phyloP scores from a whole-genome alignment of 768 basidiomycete species.

The Coprinopsis marcescibilis region DNA sequence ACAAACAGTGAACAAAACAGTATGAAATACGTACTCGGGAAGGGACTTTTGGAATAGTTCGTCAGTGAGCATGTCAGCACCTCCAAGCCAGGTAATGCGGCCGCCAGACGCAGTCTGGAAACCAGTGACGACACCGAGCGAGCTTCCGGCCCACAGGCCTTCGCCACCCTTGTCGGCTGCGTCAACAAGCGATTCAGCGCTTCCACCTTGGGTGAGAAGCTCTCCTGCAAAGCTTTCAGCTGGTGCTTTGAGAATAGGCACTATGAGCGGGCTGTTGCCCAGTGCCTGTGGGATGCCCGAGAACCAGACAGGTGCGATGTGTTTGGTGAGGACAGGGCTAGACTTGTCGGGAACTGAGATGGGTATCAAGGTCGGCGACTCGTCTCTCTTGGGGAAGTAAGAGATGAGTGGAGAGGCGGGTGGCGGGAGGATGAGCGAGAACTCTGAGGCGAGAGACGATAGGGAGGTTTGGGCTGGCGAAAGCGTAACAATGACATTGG shows the following conservation, averaged over 20 bases:
- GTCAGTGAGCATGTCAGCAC: slow-evolving; percentile 75
- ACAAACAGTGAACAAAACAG: not conserved
- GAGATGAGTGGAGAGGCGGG: slow-evolving; percentile 80
- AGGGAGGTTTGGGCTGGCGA: slow-evolving; percentile 72
- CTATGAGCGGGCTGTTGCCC: slow-evolving; percentile 67
- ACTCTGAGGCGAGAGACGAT: slow-evolving; percentile 80
- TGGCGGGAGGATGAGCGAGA: slow-evolving; percentile 83
- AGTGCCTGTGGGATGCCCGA: slow-evolving; percentile 64
- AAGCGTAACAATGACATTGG: slow-evolving; percentile 82
- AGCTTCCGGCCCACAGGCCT: slow-evolving; percentile 77
- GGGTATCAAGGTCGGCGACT: slow-evolving; percentile 60
- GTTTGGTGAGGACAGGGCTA: slow-evolving; percentile 36
- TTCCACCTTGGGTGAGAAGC: slow-evolving; percentile 41
- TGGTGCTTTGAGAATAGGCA: slow-evolving; percentile 79
- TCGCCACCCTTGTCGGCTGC: slow-evolving; percentile 72
- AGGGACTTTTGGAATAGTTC: slow-evolving; percentile 62
- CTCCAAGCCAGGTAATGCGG: slow-evolving; percentile 76
- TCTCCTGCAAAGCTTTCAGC: slow-evolving; percentile 73
- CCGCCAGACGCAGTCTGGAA: slow-evolving; percentile 82
- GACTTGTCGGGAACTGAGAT: slow-evolving; percentile 42
- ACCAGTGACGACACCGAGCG: slow-evolving; percentile 74
- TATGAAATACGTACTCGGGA: slow-evolving; percentile 39
- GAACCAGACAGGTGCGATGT: slow-evolving; percentile 64
- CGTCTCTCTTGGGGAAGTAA: slow-evolving; percentile 74
- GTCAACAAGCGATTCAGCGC: slow-evolving; percentile 61